Conservation (phyloP, 2,329 filamentous ascomycete genomes). For the Eutypella sp. region DNA sequence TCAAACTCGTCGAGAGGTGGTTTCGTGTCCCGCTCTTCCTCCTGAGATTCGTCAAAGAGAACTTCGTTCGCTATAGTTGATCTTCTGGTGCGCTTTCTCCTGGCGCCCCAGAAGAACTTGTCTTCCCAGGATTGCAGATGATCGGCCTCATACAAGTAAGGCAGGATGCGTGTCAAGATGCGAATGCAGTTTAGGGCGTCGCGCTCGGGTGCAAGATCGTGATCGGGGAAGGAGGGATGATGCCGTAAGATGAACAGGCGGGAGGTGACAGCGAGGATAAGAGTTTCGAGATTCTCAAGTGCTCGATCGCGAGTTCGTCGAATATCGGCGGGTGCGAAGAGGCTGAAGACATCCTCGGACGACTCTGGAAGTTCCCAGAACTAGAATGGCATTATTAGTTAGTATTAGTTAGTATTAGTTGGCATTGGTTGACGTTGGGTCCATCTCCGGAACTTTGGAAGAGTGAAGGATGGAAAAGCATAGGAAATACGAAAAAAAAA, state of each 20-base stretch:
- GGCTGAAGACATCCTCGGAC: conserved; percentile 91
- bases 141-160: conserved; percentile 88
- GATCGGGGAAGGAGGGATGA: conserved; percentile 85
- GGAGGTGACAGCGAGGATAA: conserved; percentile 78
- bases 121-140: conserved; percentile 81
- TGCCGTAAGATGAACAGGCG: conserved; percentile 78
- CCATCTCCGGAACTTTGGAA: no score
- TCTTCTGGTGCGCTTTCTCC: conserved; percentile 65
- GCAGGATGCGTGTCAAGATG: conserved; percentile 81
- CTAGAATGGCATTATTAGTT: no score
- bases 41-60: conserved; percentile 72
- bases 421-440: no score
- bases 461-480: neutral
- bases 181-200: conserved; percentile 95
- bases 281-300: conserved; percentile 82
- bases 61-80: conserved; percentile 66
- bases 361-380: conserved; percentile 98
- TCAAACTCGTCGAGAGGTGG: conserved; percentile 62
- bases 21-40: conserved; percentile 43
- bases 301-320: conserved; percentile 81
- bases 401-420: no score
- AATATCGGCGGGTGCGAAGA: conserved; percentile 86
- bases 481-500: neutral
- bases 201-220: conserved; percentile 71
- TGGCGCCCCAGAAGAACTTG: conserved; percentile 81